Evolutionary conservation across 371 early-diverging fungal genomes (phyloP).

Genomic region (Polyrhizophydium stewartii): DNA sequence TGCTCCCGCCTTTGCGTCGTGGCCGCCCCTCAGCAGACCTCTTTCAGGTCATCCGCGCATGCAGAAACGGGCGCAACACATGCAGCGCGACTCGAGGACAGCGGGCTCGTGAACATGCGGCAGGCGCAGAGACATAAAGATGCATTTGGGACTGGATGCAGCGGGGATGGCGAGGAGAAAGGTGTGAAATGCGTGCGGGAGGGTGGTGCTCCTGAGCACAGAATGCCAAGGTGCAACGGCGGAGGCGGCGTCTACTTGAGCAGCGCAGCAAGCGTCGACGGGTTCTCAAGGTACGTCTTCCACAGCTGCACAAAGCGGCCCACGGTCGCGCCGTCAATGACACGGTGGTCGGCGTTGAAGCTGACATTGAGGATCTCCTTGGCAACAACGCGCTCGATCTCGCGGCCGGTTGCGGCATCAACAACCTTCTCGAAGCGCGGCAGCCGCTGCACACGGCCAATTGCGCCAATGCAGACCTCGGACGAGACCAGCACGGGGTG

Average conservation of each 20-base stretch:
- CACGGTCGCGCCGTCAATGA: slow-evolving; percentile 96
- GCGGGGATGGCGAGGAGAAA: no score
- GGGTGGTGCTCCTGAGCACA: no score
- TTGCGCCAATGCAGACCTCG: slow-evolving; percentile 88
- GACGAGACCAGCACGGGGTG: slow-evolving; percentile 87
- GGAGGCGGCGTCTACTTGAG: slow-evolving; percentile 6
- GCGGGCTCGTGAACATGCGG: no score
- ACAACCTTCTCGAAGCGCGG: slow-evolving; percentile 72
- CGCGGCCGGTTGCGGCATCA: slow-evolving; percentile 41
- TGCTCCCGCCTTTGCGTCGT: no score
- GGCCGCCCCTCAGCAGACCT: no score
- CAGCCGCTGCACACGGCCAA: slow-evolving; percentile 78
- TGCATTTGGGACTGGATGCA: no score
- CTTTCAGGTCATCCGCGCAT: no score
- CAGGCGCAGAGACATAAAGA: no score
- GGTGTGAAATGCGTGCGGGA: no score
- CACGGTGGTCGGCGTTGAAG: slow-evolving; percentile 95
- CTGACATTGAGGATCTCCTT: slow-evolving; percentile 72
- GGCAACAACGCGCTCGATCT: slow-evolving; percentile 60
- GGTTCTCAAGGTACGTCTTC: slow-evolving; percentile 85
- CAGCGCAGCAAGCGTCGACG: slow-evolving; percentile 27
- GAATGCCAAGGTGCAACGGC: neutral
- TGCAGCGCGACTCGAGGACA: no score
- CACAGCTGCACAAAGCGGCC: slow-evolving; percentile 85
- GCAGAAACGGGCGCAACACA: no score